These are phyloP conservation scores for Priceomyces carsonii DNA, from an alignment of 805 yeast genomes.

Conservation along the genomic window DNA sequence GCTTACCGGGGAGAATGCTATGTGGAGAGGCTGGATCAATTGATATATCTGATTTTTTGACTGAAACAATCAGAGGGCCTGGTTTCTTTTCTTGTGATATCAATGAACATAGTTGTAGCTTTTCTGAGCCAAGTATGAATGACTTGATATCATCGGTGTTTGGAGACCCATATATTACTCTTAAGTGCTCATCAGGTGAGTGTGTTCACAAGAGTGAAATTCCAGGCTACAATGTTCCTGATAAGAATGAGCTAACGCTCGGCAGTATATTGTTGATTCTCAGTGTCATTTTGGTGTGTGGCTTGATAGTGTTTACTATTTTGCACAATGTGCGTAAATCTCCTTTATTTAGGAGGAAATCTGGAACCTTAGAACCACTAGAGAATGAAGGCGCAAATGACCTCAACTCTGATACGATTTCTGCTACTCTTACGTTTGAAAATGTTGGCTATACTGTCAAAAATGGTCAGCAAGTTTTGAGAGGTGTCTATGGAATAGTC, in stretches of 20 bases:
- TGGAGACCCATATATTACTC: conserved; percentile 89
- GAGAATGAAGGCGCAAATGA: conserved; percentile 32
- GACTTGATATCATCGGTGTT: conserved; percentile 85
- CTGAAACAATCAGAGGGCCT: conserved; percentile 89
- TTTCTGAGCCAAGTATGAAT: conserved; percentile 96
- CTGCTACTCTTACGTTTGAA: conserved; percentile 76
- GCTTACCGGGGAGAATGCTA: conserved; percentile 88
- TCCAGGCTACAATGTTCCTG: conserved; percentile 84
- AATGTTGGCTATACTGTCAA: conserved; percentile 59
- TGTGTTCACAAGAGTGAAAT: conserved; percentile 90
- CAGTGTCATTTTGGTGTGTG: conserved; percentile 43
- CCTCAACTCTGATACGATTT: conserved; percentile 55
- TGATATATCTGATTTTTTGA: conserved; percentile 88
- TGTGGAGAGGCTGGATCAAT: conserved; percentile 95
- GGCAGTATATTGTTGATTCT: conserved; percentile 49
- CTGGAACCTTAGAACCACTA: conserved; percentile 27
- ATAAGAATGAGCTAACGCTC: conserved; percentile 43
- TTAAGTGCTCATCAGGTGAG: conserved; percentile 83
- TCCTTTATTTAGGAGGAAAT: conserved; percentile 51
- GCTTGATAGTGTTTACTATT: conserved; percentile 42
- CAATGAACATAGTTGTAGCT: conserved; percentile 59
- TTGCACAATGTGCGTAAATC: conserved; percentile 56
- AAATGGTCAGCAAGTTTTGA: conserved; percentile 54
- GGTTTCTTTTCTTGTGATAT: conserved; percentile 87
- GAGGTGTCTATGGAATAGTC: conserved; percentile 69